These are phyloP conservation scores for Neonectria magnoliae DNA, from an alignment of 2,329 filamentous ascomycete species.

Conservation along the genomic window DNA sequence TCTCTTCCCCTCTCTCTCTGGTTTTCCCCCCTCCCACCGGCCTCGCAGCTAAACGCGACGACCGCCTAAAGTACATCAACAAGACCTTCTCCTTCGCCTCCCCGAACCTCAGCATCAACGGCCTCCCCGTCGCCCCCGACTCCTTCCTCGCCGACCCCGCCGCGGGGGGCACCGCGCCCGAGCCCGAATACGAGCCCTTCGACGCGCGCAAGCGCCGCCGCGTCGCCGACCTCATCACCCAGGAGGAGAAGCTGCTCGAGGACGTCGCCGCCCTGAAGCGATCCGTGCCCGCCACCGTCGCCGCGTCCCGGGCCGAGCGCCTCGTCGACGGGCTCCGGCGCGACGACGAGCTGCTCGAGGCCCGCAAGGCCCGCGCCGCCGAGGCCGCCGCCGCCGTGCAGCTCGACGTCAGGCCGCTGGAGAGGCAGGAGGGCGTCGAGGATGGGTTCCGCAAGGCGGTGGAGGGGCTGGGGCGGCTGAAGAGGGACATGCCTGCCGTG, in stretches of 20 bases:
- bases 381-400: constrained; percentile 33
- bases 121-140: constrained; percentile 58
- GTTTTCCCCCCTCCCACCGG: not conserved
- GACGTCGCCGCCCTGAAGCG: constrained; percentile 71
- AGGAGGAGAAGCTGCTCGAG: constrained; percentile 72
- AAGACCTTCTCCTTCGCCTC: constrained; percentile 68
- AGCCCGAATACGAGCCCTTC: constrained; percentile 65
- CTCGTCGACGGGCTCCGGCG: constrained; percentile 52
- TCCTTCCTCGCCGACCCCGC: constrained; percentile 48
- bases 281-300: constrained; percentile 58
- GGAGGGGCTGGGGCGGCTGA: constrained; percentile 61
- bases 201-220: constrained; percentile 67
- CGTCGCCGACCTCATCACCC: constrained; percentile 68
- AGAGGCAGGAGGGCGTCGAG: constrained; percentile 58
- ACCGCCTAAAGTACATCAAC: constrained; percentile 61
- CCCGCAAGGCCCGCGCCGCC: constrained; percentile 35
- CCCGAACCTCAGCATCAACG: constrained; percentile 72
- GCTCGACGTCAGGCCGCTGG: constrained; percentile 50
- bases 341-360: constrained; percentile 59
- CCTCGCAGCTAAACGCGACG: too few relatives aligned
- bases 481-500: constrained; percentile 68
- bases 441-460: constrained; percentile 58
- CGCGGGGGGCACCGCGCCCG: constrained; percentile 31
- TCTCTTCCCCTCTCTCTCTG: too few relatives aligned
- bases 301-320: constrained; percentile 54